A percentile compares a stretch with the other conserved stretches of the same genome.
Conservation (phyloP, 2,329 filamentous ascomycete species). For the Lachnellula occidentalis region DNA sequence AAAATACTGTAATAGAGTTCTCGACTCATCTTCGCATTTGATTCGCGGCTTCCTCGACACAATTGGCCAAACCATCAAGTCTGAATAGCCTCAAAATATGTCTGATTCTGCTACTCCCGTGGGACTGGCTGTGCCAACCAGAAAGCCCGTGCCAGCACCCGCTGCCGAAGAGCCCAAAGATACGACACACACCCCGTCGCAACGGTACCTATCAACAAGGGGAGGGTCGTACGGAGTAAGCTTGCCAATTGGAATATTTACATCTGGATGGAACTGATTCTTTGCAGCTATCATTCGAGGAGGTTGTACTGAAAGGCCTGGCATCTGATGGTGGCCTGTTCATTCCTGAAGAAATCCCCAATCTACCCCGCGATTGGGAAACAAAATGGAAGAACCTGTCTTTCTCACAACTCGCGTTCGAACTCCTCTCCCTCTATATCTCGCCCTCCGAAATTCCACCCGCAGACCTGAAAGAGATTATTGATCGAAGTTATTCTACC, state of each 20-base stretch:
- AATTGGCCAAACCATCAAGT: not conserved
- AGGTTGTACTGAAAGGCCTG: constrained; percentile 83
- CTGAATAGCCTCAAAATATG: constrained; percentile 9
- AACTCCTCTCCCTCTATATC: constrained; percentile 85
- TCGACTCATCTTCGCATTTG: not conserved
- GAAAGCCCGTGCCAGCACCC: constrained; percentile 11
- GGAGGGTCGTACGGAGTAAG: constrained; percentile 58
- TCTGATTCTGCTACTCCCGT: constrained; percentile 16
- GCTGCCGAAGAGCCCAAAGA: constrained; percentile 14
- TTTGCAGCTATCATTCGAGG: constrained; percentile 78
- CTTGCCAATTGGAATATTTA: constrained; percentile 10
- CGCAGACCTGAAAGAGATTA: constrained; percentile 74
- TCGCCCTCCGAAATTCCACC: constrained; percentile 75
- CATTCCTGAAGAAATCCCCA: constrained; percentile 77
- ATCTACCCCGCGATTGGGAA: constrained; percentile 57
- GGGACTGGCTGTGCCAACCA: constrained; percentile 19
- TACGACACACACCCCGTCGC: constrained; percentile 42
- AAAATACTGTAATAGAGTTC: not conserved
- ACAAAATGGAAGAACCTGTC: constrained; percentile 69
- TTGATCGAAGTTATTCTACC: constrained; percentile 79
- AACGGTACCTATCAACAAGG: constrained; percentile 57
- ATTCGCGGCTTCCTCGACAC: not conserved
- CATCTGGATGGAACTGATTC: constrained; percentile 14
- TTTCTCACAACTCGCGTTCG: constrained; percentile 75
- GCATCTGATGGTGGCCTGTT: constrained; percentile 84